Conservation (phyloP, 2,329 filamentous ascomycete genomes). For the Coleophoma cylindrospora region DNA sequence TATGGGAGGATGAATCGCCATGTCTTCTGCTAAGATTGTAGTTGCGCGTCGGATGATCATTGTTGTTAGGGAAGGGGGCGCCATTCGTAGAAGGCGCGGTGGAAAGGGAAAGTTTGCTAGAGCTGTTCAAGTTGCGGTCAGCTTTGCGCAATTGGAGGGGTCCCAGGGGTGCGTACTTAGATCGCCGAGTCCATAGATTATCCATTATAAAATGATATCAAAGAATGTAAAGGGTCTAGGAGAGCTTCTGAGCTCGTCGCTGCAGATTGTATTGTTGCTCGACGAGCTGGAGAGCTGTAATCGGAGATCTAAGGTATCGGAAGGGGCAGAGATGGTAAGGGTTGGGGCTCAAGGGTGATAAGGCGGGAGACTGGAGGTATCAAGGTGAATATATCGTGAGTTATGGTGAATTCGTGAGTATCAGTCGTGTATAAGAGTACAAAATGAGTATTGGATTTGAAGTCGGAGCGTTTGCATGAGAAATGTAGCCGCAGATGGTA, state of each 20-base stretch:
- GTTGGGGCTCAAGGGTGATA: not conserved
- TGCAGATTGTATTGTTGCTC: constrained; percentile 9
- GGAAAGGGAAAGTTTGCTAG: constrained; percentile 83
- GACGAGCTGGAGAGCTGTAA: constrained; percentile 10
- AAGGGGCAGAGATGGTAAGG: not conserved
- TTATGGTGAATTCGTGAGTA: constrained; percentile 2
- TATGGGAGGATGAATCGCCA: constrained; percentile 68
- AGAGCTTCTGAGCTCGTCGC: constrained; percentile 9
- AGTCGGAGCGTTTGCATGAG: not conserved
- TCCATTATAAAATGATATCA: constrained; percentile 21
- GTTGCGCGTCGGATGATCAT: constrained; percentile 55
- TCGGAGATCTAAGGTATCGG: not conserved
- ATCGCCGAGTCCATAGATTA: constrained; percentile 70
- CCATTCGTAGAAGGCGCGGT: constrained; percentile 50
- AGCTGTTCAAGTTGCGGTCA: constrained; percentile 18
- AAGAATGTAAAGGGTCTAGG: constrained; percentile 4
- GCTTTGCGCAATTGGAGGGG: constrained; percentile 10
- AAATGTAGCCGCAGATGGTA: not conserved
- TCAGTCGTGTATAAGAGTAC: not conserved
- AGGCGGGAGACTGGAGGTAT: not conserved
- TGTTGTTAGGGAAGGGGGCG: constrained; percentile 20
- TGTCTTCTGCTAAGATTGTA: constrained; percentile 68
- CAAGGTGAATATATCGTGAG: not conserved
- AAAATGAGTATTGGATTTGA: not conserved
- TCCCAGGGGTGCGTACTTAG: constrained; percentile 53